Evolutionary conservation across 306 rosid species (phyloP), one percentile per base, ranked within the genome.

Genomic region (Dryas drummondii): DNA sequence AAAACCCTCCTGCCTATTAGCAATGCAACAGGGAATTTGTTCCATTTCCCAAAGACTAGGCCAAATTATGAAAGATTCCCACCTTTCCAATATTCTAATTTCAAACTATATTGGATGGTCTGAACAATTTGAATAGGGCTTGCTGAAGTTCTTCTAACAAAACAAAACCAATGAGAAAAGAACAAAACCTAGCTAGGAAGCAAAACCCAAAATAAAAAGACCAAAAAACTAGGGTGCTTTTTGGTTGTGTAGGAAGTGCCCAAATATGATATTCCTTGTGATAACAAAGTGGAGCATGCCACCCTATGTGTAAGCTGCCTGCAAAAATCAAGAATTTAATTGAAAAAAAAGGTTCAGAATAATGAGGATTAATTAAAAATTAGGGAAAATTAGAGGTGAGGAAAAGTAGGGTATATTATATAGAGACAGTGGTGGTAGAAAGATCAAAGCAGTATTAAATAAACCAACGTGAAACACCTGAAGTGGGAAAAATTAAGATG

Each of bases 261-360:
- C 44, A 66, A 61, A 71, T 70, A 64, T 77, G 47, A 66, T 32
- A 51, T 78, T 73, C 74, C 70, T 61, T 84, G 89, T 22, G 76
- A 82, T 72, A 68, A 69, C 72, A 86, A 75, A 84, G 87, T 74
- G 90, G 83, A 86, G 82, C 92, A 86, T 82, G 86, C 85, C 66
- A 82, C 90, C 88, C 76, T 70, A 56, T 76, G 68, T 69, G 87
- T 55, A 56, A 71, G 83, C 88, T 80, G 80, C 67, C 80, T n/a
- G 48, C 7, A 84, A 70, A 59, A 75, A 71, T 66, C 67, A 61
- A 48, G 72, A 67, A 65, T 7, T 19, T 4, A 15, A 5, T 10
- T 76, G 5, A 63, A 8, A 10, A 42, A 32, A 9, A 50, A 71
- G 55, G 71, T 22, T 62, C 57, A 9, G 54, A 78, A 15, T 54